phyloP scores from a whole-genome alignment of 441 rosid species.

The Cnidoscolus chayamansa region DNA sequence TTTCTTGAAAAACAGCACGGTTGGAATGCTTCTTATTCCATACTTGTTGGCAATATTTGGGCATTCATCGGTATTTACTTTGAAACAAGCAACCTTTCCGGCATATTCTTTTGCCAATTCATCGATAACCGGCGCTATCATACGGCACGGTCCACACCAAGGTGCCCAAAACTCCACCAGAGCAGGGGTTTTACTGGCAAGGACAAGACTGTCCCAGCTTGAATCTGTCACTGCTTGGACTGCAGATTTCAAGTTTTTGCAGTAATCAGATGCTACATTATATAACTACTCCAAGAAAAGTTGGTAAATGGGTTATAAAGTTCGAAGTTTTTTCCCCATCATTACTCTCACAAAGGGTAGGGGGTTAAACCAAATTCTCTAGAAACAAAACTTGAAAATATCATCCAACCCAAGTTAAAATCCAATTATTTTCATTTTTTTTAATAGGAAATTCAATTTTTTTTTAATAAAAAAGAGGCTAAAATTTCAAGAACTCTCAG shows the following conservation, averaged over 20 bases:
- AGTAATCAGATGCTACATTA: not conserved
- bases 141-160: slow-evolving; percentile 74
- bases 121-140: slow-evolving; percentile 60
- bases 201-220: slow-evolving; percentile 47
- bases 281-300: too few relatives aligned
- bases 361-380: too few relatives aligned
- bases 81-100: slow-evolving; percentile 54
- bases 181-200: slow-evolving; percentile 40
- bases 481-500: too few relatives aligned
- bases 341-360: too few relatives aligned
- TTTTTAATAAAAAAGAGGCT: too few relatives aligned
- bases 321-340: too few relatives aligned
- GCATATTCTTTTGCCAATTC: slow-evolving; percentile 60
- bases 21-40: slow-evolving; percentile 70
- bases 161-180: slow-evolving; percentile 82
- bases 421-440: too few relatives aligned
- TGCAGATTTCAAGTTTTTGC: slow-evolving; percentile 27
- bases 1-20: slow-evolving; percentile 57
- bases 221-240: slow-evolving; percentile 55
- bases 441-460: too few relatives aligned
- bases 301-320: too few relatives aligned
- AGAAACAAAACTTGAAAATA: too few relatives aligned
- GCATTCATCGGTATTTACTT: slow-evolving; percentile 62
- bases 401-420: too few relatives aligned
- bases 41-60: slow-evolving; percentile 51